Conservation (phyloP, 148 eudicot species). For the Linanthus parryae region DNA sequence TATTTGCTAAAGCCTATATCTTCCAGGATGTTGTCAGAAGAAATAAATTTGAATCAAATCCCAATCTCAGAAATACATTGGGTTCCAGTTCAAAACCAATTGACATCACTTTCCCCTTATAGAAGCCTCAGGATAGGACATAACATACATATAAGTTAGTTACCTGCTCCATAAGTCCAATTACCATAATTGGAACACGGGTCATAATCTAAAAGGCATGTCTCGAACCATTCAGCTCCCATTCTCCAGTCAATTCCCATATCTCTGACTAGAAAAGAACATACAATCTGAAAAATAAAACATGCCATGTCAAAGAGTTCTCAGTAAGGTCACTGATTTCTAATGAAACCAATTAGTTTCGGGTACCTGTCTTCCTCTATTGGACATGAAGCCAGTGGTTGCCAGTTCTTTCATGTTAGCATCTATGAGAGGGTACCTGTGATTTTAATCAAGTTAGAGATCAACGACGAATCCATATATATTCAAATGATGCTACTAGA, state of each 20-base stretch:
- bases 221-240: constrained; percentile 99
- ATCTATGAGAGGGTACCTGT: constrained; percentile 85
- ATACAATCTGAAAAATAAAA: constrained; percentile 52
- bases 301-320: neutral
- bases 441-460: neutral
- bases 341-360: neutral
- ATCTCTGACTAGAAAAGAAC: constrained; percentile 94
- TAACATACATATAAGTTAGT: too few relatives aligned
- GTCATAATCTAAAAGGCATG: constrained; percentile 91
- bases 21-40: too few relatives aligned
- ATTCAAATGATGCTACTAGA: neutral
- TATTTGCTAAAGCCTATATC: too few relatives aligned
- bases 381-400: constrained; percentile 91
- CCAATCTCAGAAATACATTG: too few relatives aligned
- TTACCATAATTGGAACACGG: constrained; percentile 97
- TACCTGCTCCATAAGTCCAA: constrained; percentile 99
- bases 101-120: too few relatives aligned
- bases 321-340: neutral
- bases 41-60: too few relatives aligned
- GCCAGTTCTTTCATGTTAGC: constrained; percentile 93
- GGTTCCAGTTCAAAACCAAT: too few relatives aligned
- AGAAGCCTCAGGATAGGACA: too few relatives aligned
- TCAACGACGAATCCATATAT: constrained; percentile 1
- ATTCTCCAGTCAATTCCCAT: constrained; percentile 98
- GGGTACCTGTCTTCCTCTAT: constrained; percentile 86